phyloP scores from a whole-genome alignment of 192 early-diverging fungal species.

The Allomyces macrogynus region DNA sequence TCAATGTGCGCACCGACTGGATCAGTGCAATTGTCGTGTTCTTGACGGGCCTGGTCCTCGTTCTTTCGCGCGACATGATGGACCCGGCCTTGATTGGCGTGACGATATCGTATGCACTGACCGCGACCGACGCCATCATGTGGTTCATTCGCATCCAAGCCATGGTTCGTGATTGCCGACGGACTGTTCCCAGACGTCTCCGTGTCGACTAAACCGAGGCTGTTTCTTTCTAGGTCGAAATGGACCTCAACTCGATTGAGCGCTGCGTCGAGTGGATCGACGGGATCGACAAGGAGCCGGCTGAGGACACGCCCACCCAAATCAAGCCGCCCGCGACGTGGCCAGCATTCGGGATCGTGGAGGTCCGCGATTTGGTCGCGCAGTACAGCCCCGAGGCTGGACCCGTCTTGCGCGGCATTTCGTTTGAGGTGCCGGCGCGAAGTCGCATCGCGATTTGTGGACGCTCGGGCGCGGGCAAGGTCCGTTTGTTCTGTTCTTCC shows the following conservation, averaged over 20 bases:
- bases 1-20: conserved; percentile 64
- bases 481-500: background rate
- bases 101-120: conserved; percentile 59
- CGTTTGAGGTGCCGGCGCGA: conserved; percentile 39
- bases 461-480: conserved; percentile 64
- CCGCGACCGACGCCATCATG: conserved; percentile 57
- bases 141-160: conserved; percentile 69
- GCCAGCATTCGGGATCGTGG: conserved; percentile 53
- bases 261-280: too few relatives aligned
- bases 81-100: conserved; percentile 78
- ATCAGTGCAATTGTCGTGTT: conserved; percentile 57
- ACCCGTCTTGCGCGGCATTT: conserved; percentile 53
- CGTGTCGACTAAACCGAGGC: too few relatives aligned
- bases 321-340: conserved; percentile 10
- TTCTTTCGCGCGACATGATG: conserved; percentile 27
- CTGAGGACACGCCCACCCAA: too few relatives aligned
- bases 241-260: too few relatives aligned
- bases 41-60: conserved; percentile 41
- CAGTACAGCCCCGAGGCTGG: conserved; percentile 57
- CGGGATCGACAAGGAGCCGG: too few relatives aligned
- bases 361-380: conserved; percentile 43
- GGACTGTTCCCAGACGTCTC: too few relatives aligned
- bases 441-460: conserved; percentile 86
- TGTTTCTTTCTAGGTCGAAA: too few relatives aligned
- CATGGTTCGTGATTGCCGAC: conserved; percentile 24